These are phyloP conservation scores for Pyricularia pennisetigena DNA, from an alignment of 2,329 filamentous ascomycete genomes.

Conservation along the genomic window DNA sequence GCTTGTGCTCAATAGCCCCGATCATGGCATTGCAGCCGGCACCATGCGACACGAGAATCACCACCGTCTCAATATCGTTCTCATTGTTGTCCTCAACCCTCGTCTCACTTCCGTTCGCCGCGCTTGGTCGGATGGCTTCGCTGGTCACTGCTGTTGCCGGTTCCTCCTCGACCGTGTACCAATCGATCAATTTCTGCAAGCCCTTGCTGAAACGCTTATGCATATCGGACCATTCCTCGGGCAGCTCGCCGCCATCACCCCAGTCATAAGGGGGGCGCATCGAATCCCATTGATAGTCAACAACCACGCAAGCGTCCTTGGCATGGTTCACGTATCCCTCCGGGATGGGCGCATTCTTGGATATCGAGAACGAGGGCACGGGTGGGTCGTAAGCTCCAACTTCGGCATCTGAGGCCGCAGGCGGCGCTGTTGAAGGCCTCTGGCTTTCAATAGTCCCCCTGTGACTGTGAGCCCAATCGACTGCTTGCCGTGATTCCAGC, in stretches of 20 bases:
- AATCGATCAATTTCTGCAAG: conserved; percentile 67
- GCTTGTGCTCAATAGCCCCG: conserved; percentile 82
- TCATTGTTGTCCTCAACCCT: conserved; percentile 22
- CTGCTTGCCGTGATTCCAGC: neutral
- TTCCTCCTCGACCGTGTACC: conserved; percentile 57
- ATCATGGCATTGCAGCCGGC: conserved; percentile 95
- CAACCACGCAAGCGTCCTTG: conserved; percentile 69
- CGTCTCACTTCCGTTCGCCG: neutral
- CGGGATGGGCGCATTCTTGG: conserved; percentile 71
- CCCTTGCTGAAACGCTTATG: conserved; percentile 80
- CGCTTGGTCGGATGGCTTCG: conserved; percentile 5
- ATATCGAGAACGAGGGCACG: conserved; percentile 73
- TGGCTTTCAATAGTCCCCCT: conserved; percentile 8
- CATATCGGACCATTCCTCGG: conserved; percentile 95
- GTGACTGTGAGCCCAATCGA: neutral
- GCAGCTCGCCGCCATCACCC: conserved; percentile 79
- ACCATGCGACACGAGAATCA: conserved; percentile 86
- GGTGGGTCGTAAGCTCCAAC: conserved; percentile 56
- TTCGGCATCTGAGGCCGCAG: neutral
- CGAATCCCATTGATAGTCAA: conserved; percentile 97
- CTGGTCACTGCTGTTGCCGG: conserved; percentile 38
- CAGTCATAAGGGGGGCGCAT: conserved; percentile 69
- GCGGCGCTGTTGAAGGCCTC: neutral
- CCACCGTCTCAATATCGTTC: conserved; percentile 61
- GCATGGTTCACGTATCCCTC: conserved; percentile 84